Base-by-base conservation (phyloP, 2,329 filamentous ascomycete genomes). In the Volutella citrinella region DNA sequence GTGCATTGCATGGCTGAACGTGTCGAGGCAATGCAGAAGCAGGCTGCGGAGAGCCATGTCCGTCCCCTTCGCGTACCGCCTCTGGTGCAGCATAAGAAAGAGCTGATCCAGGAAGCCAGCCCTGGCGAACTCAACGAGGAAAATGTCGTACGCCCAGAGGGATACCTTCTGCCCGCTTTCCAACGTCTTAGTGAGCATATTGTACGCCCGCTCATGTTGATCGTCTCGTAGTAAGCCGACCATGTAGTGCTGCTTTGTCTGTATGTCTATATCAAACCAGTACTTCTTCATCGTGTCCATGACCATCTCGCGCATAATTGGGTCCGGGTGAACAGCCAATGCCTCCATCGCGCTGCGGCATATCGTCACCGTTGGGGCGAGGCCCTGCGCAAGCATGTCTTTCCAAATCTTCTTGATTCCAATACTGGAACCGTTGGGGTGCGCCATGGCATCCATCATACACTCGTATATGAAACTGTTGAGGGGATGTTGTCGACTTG, bases 291-390 rank as follows among this genome's bases (percentile, higher is more conserved):
- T 88, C 36, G 82, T 80, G 34, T 77, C 66, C 23, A 96, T 65
- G 5, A 95, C 72, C 21, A 82, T 72, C 33, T 77, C 74, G 21
- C 89, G 80, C 16, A 93, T 65, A 6, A 88, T 48, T 49, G 94
- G 91, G 60, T 97, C 86, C 0, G 91, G 87, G 56, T 97, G 93
- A 8, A 93, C 77, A 1, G 86, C 78, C 16, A 96, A 69, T 6
- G 77, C 82, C 70, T 84, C 43, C 14, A 96, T 64, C 4, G 83
- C 78, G 42, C 78, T 78, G 58, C 90, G 82, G 51, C 87, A 91
- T 3, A 85, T 72, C 5, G 70, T 69, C 1, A 73, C 71, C 46
- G 88, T 85, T 7, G 79, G 70, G 25, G 76, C 64, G 27, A 96
- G 68, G 0, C 69, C 71, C 25, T 72, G 66, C 2, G 63, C 56